Conservation (phyloP, 495 filamentous ascomycete species). For the Xylaria intraflava region DNA sequence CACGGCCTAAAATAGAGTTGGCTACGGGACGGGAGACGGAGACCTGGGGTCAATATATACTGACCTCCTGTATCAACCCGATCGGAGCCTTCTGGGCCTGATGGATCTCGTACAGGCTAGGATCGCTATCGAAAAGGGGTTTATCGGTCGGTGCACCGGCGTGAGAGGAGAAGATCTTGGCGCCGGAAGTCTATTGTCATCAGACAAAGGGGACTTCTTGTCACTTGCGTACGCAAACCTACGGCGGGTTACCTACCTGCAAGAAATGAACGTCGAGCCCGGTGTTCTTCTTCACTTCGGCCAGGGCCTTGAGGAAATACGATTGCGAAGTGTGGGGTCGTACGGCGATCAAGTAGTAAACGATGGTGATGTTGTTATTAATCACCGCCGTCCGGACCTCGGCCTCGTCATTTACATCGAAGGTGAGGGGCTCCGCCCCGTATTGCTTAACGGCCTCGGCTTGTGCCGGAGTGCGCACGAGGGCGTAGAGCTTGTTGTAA, state of each 20-base stretch:
- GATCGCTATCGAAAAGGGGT: slow-evolving; percentile 37
- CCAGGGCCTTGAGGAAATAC: slow-evolving; percentile 37
- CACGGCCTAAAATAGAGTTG: slow-evolving; percentile 19
- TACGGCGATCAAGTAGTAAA: slow-evolving; percentile 39
- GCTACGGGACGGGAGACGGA: background rate
- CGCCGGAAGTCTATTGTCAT: slow-evolving; percentile 21
- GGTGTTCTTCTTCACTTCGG: slow-evolving; percentile 32
- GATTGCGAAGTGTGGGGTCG: slow-evolving; percentile 12
- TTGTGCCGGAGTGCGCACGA: slow-evolving; percentile 39
- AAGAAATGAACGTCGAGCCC: slow-evolving; percentile 39
- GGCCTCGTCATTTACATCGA: slow-evolving; percentile 27
- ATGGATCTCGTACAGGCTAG: slow-evolving; percentile 36
- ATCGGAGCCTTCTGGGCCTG: slow-evolving; percentile 16
- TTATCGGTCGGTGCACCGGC: slow-evolving; percentile 26
- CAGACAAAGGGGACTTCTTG: background rate
- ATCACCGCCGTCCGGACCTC: slow-evolving; percentile 30
- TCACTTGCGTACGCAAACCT: background rate
- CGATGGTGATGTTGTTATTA: slow-evolving; percentile 36
- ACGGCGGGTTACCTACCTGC: slow-evolving; percentile 23
- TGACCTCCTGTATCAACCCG: slow-evolving; percentile 10
- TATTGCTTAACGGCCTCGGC: slow-evolving; percentile 36
- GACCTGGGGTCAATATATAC: background rate
- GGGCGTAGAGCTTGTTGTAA: slow-evolving; percentile 37
- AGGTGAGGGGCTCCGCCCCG: slow-evolving; percentile 33
- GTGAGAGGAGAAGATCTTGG: slow-evolving; percentile 26